Evolutionary conservation across 2,329 filamentous ascomycete species (phyloP).

Genomic region (Monosporascus sp.): DNA sequence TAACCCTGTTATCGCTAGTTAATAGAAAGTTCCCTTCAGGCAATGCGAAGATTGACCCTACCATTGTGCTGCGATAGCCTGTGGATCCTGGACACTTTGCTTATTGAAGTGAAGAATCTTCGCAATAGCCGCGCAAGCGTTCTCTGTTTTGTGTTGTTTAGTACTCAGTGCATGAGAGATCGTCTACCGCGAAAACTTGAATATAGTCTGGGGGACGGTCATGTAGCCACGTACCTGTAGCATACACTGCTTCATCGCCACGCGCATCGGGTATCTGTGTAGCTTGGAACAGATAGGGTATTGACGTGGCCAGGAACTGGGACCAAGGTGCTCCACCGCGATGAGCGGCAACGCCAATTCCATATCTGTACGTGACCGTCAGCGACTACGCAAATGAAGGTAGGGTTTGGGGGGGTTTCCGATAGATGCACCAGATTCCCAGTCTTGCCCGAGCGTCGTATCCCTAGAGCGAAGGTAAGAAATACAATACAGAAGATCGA

Average conservation of each 20-base stretch:
- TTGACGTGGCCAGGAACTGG: conserved; percentile 74
- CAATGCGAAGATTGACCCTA: conserved; percentile 4
- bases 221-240: conserved; percentile 49
- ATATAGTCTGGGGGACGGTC: not conserved
- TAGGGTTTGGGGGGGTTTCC: no score
- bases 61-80: conserved; percentile 75
- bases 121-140: conserved; percentile 91
- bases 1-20: conserved; percentile 46
- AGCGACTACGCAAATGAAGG: not conserved
- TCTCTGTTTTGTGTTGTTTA: conserved; percentile 49
- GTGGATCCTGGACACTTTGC: conserved; percentile 67
- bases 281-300: conserved; percentile 81
- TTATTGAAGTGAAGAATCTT: conserved; percentile 94
- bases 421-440: no score
- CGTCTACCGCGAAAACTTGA: not conserved
- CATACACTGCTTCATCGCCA: conserved; percentile 90
- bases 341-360: conserved; percentile 91
- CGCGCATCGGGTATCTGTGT: conserved; percentile 77
- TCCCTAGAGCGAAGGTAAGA: no score
- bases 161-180: not conserved
- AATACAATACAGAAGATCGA: conserved; percentile 1
- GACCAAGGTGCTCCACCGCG: conserved; percentile 85
- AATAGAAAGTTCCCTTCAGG: not conserved
- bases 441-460: no score
- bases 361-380: conserved; percentile 43